These are phyloP conservation scores for Scorias spongiosa DNA, from an alignment of 2,329 filamentous ascomycete genomes.

Conservation along the genomic window DNA sequence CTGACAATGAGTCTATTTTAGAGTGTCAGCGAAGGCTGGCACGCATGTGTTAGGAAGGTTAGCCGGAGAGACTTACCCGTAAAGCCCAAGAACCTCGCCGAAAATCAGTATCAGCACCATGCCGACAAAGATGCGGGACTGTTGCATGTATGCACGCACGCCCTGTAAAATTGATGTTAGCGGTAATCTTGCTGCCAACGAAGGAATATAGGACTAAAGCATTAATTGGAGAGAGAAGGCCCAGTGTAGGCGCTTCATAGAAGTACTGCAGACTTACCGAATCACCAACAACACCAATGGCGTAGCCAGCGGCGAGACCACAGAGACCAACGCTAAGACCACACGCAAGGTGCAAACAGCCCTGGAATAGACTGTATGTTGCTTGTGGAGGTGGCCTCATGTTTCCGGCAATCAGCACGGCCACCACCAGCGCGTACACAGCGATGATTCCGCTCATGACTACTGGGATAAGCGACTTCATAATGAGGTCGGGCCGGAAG, in stretches of 20 bases:
- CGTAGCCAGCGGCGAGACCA: slow-evolving; percentile 86
- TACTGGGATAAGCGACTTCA: slow-evolving; percentile 82
- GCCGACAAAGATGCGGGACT: slow-evolving; percentile 90
- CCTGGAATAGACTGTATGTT: slow-evolving; percentile 74
- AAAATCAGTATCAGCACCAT: slow-evolving; percentile 99
- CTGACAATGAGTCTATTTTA: slow-evolving; percentile 66
- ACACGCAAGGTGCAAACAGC: slow-evolving; percentile 85
- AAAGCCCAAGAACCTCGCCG: slow-evolving; percentile 89
- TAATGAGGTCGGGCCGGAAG: slow-evolving; percentile 74
- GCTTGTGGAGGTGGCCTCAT: slow-evolving; percentile 54
- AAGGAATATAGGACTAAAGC: background rate
- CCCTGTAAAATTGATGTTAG: slow-evolving; percentile 30
- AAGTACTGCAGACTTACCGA: slow-evolving; percentile 37
- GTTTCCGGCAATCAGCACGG: slow-evolving; percentile 87
- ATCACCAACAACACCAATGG: slow-evolving; percentile 91
- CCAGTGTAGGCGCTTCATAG: no score
- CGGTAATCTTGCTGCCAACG: background rate
- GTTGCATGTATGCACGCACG: slow-evolving; percentile 88
- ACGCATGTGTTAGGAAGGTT: background rate
- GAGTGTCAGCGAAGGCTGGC: slow-evolving; percentile 7
- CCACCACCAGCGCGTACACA: slow-evolving; percentile 92
- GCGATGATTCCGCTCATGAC: slow-evolving; percentile 99
- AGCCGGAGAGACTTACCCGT: slow-evolving; percentile 51
- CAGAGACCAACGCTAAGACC: slow-evolving; percentile 85
- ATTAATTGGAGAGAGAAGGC: no score